Evolutionary conservation across 164 flowering plant genomes (phyloP).

Genomic region (Chimonanthus salicifolius): DNA sequence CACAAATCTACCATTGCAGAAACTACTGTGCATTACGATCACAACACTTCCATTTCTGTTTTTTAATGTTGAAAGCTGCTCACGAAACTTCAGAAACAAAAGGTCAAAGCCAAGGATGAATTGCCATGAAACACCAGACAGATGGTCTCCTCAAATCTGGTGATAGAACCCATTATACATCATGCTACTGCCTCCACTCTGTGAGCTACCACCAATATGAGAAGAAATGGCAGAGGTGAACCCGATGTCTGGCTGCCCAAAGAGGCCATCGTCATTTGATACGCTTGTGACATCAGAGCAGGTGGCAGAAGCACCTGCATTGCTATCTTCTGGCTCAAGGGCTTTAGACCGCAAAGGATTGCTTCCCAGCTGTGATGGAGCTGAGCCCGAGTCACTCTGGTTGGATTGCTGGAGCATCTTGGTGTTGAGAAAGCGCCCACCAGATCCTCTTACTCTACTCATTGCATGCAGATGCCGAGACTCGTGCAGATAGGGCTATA

Average conservation of each 20-base stretch:
- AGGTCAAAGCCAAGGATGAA: conserved; percentile 81
- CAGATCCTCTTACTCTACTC: conserved; percentile 83
- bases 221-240: conserved; percentile 26
- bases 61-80: too few relatives aligned
- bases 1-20: too few relatives aligned
- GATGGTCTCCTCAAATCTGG: conserved; percentile 19
- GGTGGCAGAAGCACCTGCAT: conserved; percentile 20
- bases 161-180: conserved; percentile 31
- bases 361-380: conserved; percentile 15
- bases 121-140: conserved; percentile 44
- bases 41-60: too few relatives aligned
- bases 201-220: conserved; percentile 28
- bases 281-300: conserved; percentile 23
- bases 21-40: too few relatives aligned
- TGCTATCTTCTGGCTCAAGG: conserved; percentile 17
- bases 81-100: too few relatives aligned
- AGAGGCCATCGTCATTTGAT: conserved; percentile 22
- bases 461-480: conserved; percentile 94
- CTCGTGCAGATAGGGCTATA: conserved; percentile 76
- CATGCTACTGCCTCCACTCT: conserved; percentile 20
- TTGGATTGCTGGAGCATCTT: conserved; percentile 38
- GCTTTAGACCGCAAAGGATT: conserved; percentile 17
- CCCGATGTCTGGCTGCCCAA: conserved; percentile 28
- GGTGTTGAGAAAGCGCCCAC: conserved; percentile 81
- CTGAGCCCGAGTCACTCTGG: conserved; percentile 11